phyloP scores from a whole-genome alignment of 2,329 filamentous ascomycete species.

The Colletotrichum sublineola region DNA sequence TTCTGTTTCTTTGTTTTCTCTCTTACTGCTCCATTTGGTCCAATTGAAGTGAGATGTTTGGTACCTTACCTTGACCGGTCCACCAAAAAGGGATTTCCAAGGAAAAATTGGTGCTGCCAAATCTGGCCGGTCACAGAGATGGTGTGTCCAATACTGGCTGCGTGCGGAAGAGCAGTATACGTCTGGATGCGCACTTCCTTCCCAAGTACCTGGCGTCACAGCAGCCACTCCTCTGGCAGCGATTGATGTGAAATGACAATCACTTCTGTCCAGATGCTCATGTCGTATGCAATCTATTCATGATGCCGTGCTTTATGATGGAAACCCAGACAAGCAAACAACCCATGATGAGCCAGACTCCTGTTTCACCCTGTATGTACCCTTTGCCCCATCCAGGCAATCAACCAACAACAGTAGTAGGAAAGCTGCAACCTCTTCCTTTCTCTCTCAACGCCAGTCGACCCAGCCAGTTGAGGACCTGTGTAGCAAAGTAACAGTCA shows the following conservation, averaged over 20 bases:
- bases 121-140: neutral
- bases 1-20: neutral
- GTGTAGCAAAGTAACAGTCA: constrained; percentile 8
- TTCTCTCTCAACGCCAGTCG: neutral
- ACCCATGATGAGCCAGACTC: constrained; percentile 11
- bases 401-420: constrained; percentile 6
- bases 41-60: neutral
- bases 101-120: neutral
- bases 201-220: neutral
- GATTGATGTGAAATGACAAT: neutral
- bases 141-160: neutral
- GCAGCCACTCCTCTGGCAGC: neutral
- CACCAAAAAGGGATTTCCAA: neutral
- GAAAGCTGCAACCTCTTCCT: neutral
- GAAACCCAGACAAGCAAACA: constrained; percentile 1
- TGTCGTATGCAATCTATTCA: constrained; percentile 22
- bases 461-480: constrained; percentile 7
- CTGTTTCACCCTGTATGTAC: neutral
- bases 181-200: neutral
- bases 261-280: neutral
- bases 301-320: constrained; percentile 4
- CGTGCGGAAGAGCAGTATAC: too few species aligned
- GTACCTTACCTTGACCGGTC: neutral
- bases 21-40: neutral
- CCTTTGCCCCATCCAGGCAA: constrained; percentile 7